Evolutionary conservation across 768 basidiomycete species (phyloP), one percentile per base, ranked within the genome.

Genomic region (Phanerochaete carnosa): DNA sequence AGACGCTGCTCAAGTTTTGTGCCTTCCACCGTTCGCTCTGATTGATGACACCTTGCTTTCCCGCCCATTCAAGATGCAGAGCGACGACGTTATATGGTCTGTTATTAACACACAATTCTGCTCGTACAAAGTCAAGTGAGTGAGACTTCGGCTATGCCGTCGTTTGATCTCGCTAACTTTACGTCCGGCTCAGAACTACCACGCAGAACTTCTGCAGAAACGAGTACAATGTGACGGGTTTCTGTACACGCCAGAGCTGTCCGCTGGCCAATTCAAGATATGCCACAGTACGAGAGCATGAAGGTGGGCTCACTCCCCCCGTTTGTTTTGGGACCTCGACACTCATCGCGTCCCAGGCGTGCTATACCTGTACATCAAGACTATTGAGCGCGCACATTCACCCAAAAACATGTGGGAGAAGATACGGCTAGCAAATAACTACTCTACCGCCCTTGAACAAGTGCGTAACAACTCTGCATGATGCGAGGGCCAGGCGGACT

Each of bases 121-220:
- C 79, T 97, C 96, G 0, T 99, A 96, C 76, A 98, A 98, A 90
- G 95, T 99, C 81, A 98, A 96, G 96, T 95, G 67, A 72, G 92
- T 79, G 11, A 29, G 3, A 9, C n/a, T 11, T 6, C 9, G 3
- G 11, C 25, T 50, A 11, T 30, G 11, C 12, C 25, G 49, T 15
- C 25, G n/a, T 43, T 4, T 19, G 22, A 35, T 33, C 61, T 16
- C 45, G 35, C 43, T 30, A 13, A 49, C 15, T 72, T 53, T 32
- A 35, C 19, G 19, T 43, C n/a, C 5, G 16, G 22, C 26, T 22
- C 26, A 96, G 95, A 75, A 96, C 96, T 0, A 79, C 86, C 1
- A 97, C 94, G 1, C 96, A 98, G 75, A 98, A 97, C 72, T 98
- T 99, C 77, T 98, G 97, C 76, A 81, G 95, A 57, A 99, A 99